Base-by-base conservation (phyloP, 2,329 filamentous ascomycete species). In the Botrytis elliptica region DNA sequence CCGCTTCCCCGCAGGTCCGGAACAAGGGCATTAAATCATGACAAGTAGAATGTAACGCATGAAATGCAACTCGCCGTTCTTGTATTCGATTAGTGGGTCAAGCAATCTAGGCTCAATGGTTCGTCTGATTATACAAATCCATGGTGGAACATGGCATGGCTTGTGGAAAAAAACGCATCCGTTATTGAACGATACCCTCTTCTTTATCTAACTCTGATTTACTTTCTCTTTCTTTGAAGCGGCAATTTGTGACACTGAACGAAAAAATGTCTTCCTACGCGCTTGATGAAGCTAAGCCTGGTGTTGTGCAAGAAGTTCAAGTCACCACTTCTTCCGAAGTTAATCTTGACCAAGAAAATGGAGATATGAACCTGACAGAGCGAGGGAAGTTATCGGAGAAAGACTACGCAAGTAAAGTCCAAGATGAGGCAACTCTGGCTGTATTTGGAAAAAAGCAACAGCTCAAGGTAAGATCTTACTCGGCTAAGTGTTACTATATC, bases 401-500 rank as follows among this genome's bases (percentile, higher is more conserved):
- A 52, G 12, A 52, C 18, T 38, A 52, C 14, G 44, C 64, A 38
- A 67, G 22, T 12, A 59, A 42, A 29, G 22, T 70, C 16, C 63
- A 60, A 64, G 71, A 74, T 70, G 70, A 74, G 67, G 65, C 73
- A 4, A 72, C 72, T 4, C 44, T 75, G 10, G 73, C 71, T 16
- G 42, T 38, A 8, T 70, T 73, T 57, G 73, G 73, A 49, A 75
- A 73, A 55, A 73, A 57, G 40, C 73, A 75, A 49, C 71, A 73
- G 40, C 59, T 66, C 12, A 73, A 70, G 64, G 71, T 73, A n/a
- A 2, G 66, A 29, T 33, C 38, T 20, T 3, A 44, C 38, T 64
- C 38, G 36, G 49, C 49, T 55, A 55, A 55, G 25, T 14, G 5
- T 55, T n/a, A 3, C 5, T 16, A 29, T 16, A 36, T 42, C 22